Conservation (phyloP, 257 asterid genomes). For the Solanum commersonii region DNA sequence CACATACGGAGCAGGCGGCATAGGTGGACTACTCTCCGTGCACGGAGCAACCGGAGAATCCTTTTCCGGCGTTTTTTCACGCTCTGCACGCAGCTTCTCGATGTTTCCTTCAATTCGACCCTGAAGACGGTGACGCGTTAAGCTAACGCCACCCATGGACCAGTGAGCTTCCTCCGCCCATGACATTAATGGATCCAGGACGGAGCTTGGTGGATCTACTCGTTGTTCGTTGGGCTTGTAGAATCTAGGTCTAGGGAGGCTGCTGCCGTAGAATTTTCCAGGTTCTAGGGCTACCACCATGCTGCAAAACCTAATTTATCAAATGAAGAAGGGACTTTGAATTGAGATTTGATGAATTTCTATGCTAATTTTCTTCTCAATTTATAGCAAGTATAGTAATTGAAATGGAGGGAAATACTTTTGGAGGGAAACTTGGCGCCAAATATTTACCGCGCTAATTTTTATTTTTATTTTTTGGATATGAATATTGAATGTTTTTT, state of each 20-base stretch:
- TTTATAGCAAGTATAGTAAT: not conserved
- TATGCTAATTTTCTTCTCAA: not conserved
- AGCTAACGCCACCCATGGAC: conserved; percentile 93
- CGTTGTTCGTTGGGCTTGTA: conserved; percentile 35
- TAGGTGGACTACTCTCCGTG: conserved; percentile 23
- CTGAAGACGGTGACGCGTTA: conserved; percentile 77
- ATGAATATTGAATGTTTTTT: too few species aligned
- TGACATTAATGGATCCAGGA: conserved; percentile 49
- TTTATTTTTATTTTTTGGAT: too few species aligned
- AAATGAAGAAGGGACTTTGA: not conserved
- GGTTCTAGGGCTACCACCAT: conserved; percentile 80
- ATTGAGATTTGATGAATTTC: not conserved
- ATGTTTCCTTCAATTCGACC: conserved; percentile 88
- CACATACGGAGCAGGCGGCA: conserved; percentile 74
- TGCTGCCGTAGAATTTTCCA: conserved; percentile 82
- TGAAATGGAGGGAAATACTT: not conserved
- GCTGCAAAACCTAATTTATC: not conserved
- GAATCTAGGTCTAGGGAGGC: conserved; percentile 80
- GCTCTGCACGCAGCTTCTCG: conserved; percentile 49
- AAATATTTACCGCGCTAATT: not conserved
- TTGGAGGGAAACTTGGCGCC: not conserved
- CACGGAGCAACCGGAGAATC: not conserved
- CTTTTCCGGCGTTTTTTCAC: conserved; percentile 17
- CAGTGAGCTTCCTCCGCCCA: conserved; percentile 94
- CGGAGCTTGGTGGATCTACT: conserved; percentile 67